Evolutionary conservation across 2,329 filamentous ascomycete species (phyloP).

Genomic region (Talaromyces amestolkiae): DNA sequence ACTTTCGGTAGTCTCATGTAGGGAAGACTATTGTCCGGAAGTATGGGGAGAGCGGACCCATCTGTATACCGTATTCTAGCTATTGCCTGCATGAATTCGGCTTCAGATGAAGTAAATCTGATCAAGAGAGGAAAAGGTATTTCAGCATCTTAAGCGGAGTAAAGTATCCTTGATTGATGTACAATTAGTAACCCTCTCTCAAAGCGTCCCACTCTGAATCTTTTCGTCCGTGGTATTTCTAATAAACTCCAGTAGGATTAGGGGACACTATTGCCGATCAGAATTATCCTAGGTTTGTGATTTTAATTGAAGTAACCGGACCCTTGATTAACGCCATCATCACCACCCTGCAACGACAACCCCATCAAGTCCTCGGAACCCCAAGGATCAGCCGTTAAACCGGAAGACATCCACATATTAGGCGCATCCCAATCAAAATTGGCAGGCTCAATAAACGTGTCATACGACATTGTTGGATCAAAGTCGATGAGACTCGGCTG

Average conservation of each 20-base stretch:
- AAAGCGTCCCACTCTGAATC: background rate
- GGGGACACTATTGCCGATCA: background rate
- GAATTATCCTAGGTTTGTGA: background rate
- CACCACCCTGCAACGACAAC: background rate
- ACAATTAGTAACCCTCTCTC: background rate
- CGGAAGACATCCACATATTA: background rate
- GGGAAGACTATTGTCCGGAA: background rate
- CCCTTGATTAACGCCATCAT: background rate
- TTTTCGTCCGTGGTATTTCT: background rate
- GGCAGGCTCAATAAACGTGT: background rate
- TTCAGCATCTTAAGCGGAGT: background rate
- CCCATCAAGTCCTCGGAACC: background rate
- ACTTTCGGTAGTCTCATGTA: background rate
- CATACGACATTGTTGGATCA: background rate
- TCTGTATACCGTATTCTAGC: background rate
- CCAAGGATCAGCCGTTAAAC: background rate
- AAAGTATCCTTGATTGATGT: background rate
- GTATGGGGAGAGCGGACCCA: background rate
- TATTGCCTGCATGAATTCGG: background rate
- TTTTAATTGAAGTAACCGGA: background rate
- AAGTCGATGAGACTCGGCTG: conserved; percentile 11
- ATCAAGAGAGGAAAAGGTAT: background rate
- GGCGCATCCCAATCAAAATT: background rate
- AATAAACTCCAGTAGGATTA: background rate
- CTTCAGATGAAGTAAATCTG: background rate